Conservation (phyloP, 108 stramenopile genomes). For the Mayamaea pseudoterrestris region DNA sequence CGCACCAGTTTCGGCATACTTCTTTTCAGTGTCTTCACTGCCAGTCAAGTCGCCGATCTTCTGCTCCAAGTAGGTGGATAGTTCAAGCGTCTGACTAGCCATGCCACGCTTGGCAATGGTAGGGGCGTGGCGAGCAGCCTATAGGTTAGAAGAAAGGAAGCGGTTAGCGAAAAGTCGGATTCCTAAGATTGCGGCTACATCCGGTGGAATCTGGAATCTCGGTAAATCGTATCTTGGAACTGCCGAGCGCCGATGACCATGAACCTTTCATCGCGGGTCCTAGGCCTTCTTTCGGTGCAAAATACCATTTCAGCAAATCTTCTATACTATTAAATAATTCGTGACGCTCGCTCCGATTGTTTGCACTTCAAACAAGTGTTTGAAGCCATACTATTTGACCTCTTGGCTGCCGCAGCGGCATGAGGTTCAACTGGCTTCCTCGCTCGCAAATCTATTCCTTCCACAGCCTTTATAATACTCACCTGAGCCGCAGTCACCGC, state of each 20-base stretch:
- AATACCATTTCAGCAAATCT: not conserved
- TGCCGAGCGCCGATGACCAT: too few relatives aligned
- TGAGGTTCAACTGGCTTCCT: too few relatives aligned
- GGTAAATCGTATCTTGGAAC: too few relatives aligned
- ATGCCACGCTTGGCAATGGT: constrained; percentile 50
- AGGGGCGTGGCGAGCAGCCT: constrained; percentile 52
- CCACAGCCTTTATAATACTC: too few relatives aligned
- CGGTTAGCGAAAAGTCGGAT: not conserved
- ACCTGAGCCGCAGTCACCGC: too few relatives aligned
- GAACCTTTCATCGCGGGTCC: too few relatives aligned
- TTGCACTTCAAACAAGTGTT: too few relatives aligned
- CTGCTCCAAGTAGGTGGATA: constrained; percentile 92
- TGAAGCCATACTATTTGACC: too few relatives aligned
- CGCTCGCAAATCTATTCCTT: too few relatives aligned
- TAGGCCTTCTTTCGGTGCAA: too few relatives aligned
- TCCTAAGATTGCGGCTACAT: not conserved
- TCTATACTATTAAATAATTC: not conserved
- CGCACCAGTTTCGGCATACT: constrained; percentile 94
- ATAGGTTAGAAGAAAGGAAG: not conserved
- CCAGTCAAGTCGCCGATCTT: constrained; percentile 86
- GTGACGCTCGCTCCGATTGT: too few relatives aligned
- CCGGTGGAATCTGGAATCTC: not conserved
- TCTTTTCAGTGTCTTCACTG: constrained; percentile 70
- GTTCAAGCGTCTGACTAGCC: constrained; percentile 90
- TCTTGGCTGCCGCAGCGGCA: too few relatives aligned